A percentile compares a stretch with the other conserved stretches of the same genome.
These are phyloP conservation scores for Leonotis leonurus DNA, from an alignment of 257 asterid species.

Conservation along the genomic window DNA sequence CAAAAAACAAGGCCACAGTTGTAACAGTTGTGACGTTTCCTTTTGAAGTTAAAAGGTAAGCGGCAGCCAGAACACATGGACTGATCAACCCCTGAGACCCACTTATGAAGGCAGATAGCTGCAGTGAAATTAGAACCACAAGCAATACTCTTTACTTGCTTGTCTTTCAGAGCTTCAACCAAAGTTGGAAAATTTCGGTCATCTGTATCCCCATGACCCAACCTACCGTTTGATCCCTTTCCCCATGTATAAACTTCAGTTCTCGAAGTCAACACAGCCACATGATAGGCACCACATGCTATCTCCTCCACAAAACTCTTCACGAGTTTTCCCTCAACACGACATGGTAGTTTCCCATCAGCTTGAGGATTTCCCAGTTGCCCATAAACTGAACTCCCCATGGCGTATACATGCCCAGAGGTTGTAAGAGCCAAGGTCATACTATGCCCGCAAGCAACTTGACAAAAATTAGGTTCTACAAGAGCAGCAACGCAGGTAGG, in stretches of 20 bases:
- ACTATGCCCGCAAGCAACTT: conserved; percentile 94
- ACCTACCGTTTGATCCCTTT: conserved; percentile 88
- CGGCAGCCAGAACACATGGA: conserved; percentile 97
- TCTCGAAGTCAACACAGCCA: conserved; percentile 79
- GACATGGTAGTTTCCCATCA: conserved; percentile 81
- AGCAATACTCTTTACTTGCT: conserved; percentile 89
- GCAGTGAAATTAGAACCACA: conserved; percentile 86
- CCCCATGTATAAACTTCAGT: conserved; percentile 97
- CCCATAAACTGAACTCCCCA: conserved; percentile 94
- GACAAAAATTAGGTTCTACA: conserved; percentile 90
- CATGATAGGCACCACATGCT: conserved; percentile 91
- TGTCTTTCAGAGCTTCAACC: conserved; percentile 81
- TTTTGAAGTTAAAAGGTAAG: conserved; percentile 76
- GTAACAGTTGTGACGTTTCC: conserved; percentile 95
- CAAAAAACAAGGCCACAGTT: conserved; percentile 95
- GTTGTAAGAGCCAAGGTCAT: conserved; percentile 88
- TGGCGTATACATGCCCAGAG: conserved; percentile 76
- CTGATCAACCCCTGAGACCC: conserved; percentile 93
- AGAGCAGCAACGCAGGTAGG: conserved; percentile 98
- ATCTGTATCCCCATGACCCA: conserved; percentile 88
- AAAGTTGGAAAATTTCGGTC: conserved; percentile 75
- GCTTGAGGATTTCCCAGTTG: conserved; percentile 85
- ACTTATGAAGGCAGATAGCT: conserved; percentile 85
- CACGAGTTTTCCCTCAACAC: conserved; percentile 75
- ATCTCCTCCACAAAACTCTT: conserved; percentile 87